Conservation (phyloP, 495 filamentous ascomycete genomes). For the Sabuloglossum arenarium region DNA sequence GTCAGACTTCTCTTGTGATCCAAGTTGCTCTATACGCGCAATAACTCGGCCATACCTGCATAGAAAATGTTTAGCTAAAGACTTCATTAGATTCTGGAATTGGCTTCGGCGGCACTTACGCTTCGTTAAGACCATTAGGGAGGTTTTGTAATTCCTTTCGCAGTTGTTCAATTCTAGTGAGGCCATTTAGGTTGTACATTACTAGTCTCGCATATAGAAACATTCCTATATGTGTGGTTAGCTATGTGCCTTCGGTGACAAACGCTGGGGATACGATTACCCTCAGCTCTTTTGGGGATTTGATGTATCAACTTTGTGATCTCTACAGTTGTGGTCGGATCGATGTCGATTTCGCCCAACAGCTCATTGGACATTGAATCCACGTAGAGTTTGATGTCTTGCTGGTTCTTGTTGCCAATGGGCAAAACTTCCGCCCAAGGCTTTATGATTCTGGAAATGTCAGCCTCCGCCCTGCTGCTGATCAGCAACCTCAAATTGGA, state of each 20-base stretch:
- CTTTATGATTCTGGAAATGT: conserved; percentile 5
- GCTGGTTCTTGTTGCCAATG: conserved; percentile 8
- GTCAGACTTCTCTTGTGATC: not conserved
- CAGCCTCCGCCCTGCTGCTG: conserved; percentile 9
- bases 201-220: not conserved
- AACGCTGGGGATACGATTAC: too few species aligned
- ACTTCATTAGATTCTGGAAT: not conserved
- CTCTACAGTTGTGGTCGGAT: not conserved
- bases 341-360: not conserved
- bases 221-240: not conserved
- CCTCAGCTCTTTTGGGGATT: not conserved
- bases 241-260: too few species aligned
- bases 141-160: not conserved
- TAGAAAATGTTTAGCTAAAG: not conserved
- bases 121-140: not conserved
- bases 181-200: not conserved
- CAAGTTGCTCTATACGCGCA: not conserved
- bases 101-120: not conserved
- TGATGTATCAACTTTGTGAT: not conserved
- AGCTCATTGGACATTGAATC: not conserved
- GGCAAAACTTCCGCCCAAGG: not conserved
- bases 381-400: not conserved
- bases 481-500: conserved; percentile 9
- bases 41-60: not conserved
- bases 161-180: not conserved